Conservation (phyloP, 345 rosid species). For the Toxicodendron radicans region DNA sequence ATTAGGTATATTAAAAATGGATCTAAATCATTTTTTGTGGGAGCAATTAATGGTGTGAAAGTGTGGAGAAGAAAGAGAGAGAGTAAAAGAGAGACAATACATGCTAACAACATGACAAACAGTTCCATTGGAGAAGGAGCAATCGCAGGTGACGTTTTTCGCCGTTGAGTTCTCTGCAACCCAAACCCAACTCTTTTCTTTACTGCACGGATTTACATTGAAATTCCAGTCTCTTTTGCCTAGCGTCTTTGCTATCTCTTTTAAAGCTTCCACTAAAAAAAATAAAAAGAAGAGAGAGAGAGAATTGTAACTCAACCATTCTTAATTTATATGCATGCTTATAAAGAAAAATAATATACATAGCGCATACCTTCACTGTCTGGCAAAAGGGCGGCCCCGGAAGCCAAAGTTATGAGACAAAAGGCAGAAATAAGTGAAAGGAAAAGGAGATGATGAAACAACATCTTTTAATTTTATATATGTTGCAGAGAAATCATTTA, state of each 20-base stretch:
- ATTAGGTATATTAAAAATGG: too few relatives aligned
- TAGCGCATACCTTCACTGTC: slow-evolving; percentile 33
- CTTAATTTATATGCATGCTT: too few relatives aligned
- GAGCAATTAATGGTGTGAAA: too few relatives aligned
- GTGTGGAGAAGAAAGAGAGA: neutral
- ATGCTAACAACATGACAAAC: slow-evolving; percentile 29
- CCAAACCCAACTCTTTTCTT: slow-evolving; percentile 37
- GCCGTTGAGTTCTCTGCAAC: slow-evolving; percentile 7
- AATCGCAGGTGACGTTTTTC: slow-evolving; percentile 28
- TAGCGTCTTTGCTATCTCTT: slow-evolving; percentile 40
- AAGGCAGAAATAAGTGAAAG: slow-evolving; percentile 14
- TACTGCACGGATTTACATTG: slow-evolving; percentile 40
- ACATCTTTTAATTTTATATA: neutral
- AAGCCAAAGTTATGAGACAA: slow-evolving; percentile 20
- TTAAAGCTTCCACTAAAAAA: slow-evolving; percentile 45
- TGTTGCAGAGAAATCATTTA: too few relatives aligned
- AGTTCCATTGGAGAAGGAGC: slow-evolving; percentile 18
- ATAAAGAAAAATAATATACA: too few relatives aligned
- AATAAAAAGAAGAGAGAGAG: neutral
- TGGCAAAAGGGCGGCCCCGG: slow-evolving; percentile 28
- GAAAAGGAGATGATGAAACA: slow-evolving; percentile 9
- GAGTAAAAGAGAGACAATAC: slow-evolving; percentile 3
- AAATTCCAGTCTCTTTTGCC: slow-evolving; percentile 56
- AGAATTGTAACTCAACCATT: too few relatives aligned
- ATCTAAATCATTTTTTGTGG: too few relatives aligned